Percentiles rank a stretch among this genome's conserved stretches.
Conservation (phyloP, 2,329 filamentous ascomycete species). For the Coniochaeta sp. region DNA sequence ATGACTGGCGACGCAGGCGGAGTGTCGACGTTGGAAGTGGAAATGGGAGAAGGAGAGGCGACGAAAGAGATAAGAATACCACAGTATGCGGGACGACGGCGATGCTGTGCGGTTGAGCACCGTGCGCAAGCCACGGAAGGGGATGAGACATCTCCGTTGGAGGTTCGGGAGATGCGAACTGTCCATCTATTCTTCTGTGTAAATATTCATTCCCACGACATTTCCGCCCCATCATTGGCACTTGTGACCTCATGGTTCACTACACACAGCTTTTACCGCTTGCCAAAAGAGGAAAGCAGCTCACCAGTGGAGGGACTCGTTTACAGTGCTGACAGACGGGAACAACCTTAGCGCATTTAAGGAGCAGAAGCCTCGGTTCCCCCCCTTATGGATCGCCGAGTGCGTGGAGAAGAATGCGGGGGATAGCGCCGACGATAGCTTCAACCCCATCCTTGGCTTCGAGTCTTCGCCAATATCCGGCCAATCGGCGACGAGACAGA, state of each 20-base stretch:
- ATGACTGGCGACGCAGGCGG: neutral
- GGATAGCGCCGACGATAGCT: conserved; percentile 1
- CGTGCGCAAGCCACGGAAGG: neutral
- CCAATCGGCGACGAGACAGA: neutral
- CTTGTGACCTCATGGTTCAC: neutral
- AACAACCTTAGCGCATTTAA: neutral
- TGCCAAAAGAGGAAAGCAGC: neutral
- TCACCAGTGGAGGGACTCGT: neutral
- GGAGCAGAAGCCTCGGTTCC: neutral
- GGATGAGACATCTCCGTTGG: neutral
- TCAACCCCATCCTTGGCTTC: neutral
- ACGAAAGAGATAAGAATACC: too few relatives aligned
- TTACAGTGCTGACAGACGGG: neutral
- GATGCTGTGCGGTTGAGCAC: neutral
- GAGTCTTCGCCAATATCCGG: neutral
- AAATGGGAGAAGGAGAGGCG: neutral
- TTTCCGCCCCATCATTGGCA: neutral
- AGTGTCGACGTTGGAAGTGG: neutral
- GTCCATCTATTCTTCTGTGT: too few relatives aligned
- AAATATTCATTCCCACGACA: too few relatives aligned
- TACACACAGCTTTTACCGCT: neutral
- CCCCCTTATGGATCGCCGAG: neutral
- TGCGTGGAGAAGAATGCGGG: neutral
- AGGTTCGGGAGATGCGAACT: too few relatives aligned
- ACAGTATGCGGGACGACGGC: too few relatives aligned